Conservation (phyloP, 2,329 filamentous ascomycete genomes). For the Samsoniella hepiali region DNA sequence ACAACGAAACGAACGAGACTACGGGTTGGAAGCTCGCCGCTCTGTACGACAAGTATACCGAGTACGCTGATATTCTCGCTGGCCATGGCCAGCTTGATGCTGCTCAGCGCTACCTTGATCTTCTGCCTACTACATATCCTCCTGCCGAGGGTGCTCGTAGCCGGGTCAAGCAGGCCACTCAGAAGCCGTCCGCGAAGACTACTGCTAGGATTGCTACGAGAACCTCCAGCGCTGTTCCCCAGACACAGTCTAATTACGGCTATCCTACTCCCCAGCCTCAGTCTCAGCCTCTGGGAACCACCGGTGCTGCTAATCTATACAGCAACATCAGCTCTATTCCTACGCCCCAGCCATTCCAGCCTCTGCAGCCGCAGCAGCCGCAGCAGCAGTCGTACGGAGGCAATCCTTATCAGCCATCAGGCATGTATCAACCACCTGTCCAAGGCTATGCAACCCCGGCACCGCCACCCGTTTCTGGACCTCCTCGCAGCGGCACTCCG, state of each 20-base stretch:
- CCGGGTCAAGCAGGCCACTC: slow-evolving; percentile 79
- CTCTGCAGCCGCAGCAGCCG: slow-evolving; percentile 28
- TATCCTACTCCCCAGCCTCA: slow-evolving; percentile 47
- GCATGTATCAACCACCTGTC: slow-evolving; percentile 53
- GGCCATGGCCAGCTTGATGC: slow-evolving; percentile 81
- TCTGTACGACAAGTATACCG: slow-evolving; percentile 91
- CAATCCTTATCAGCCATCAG: slow-evolving; percentile 39
- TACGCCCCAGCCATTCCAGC: slow-evolving; percentile 17
- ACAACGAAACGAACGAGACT: slow-evolving; percentile 66
- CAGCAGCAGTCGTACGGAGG: slow-evolving; percentile 28
- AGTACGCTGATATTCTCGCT: slow-evolving; percentile 94
- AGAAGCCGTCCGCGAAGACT: slow-evolving; percentile 38
- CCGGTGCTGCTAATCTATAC: slow-evolving; percentile 31
- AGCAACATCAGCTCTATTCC: slow-evolving; percentile 14
- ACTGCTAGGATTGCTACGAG: slow-evolving; percentile 28
- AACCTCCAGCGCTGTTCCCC: slow-evolving; percentile 34
- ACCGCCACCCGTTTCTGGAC: slow-evolving; percentile 36
- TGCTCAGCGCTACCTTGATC: slow-evolving; percentile 86
- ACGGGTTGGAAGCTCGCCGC: slow-evolving; percentile 85
- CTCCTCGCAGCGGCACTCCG: slow-evolving; percentile 60
- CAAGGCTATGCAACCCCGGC: slow-evolving; percentile 39
- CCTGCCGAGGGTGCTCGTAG: slow-evolving; percentile 83
- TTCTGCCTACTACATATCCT: slow-evolving; percentile 79
- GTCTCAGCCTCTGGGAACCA: slow-evolving; percentile 35
- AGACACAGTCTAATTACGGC: slow-evolving; percentile 40